phyloP scores from a whole-genome alignment of 2,329 filamentous ascomycete species.

The Ceratocystis lukuohia region DNA sequence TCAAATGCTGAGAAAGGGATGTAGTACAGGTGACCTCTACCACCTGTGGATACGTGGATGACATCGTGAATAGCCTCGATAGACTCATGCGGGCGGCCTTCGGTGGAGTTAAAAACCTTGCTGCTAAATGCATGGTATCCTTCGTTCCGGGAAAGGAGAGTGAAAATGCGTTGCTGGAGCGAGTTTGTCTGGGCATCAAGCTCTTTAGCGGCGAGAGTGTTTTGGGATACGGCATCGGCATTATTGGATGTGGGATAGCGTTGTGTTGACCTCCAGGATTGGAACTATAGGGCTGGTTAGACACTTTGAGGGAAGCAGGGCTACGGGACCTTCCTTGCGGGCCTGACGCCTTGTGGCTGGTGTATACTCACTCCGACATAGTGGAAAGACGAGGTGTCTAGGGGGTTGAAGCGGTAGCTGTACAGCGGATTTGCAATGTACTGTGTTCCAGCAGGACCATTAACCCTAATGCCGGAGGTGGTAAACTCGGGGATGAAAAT shows the following conservation, averaged over 20 bases:
- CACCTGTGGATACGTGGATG: slow-evolving; percentile 46
- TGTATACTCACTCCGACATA: slow-evolving; percentile 41
- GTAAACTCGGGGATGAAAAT: slow-evolving; percentile 35
- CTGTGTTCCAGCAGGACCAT: slow-evolving; percentile 43
- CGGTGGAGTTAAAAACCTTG: slow-evolving; percentile 44
- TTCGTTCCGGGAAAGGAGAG: slow-evolving; percentile 52
- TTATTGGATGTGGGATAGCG: slow-evolving; percentile 36
- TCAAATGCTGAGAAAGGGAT: slow-evolving; percentile 65
- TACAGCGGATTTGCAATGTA: slow-evolving; percentile 49
- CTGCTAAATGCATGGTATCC: slow-evolving; percentile 59
- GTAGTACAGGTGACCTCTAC: slow-evolving; percentile 54
- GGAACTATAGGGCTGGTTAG: slow-evolving; percentile 33
- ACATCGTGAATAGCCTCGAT: slow-evolving; percentile 52
- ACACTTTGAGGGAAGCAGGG: not conserved
- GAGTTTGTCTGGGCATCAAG: slow-evolving; percentile 40
- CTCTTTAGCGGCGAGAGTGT: slow-evolving; percentile 40
- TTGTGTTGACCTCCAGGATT: slow-evolving; percentile 46
- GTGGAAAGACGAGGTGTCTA: slow-evolving; percentile 44
- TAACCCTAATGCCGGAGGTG: slow-evolving; percentile 37
- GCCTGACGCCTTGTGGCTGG: slow-evolving; percentile 15
- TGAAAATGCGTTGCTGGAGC: slow-evolving; percentile 51
- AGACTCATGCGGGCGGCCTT: slow-evolving; percentile 44
- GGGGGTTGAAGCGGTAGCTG: slow-evolving; percentile 46
- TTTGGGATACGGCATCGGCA: slow-evolving; percentile 36
- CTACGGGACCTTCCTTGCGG: no score